These are phyloP conservation scores for Penicillium glabrum DNA, from an alignment of 2,329 filamentous ascomycete species.

Conservation along the genomic window DNA sequence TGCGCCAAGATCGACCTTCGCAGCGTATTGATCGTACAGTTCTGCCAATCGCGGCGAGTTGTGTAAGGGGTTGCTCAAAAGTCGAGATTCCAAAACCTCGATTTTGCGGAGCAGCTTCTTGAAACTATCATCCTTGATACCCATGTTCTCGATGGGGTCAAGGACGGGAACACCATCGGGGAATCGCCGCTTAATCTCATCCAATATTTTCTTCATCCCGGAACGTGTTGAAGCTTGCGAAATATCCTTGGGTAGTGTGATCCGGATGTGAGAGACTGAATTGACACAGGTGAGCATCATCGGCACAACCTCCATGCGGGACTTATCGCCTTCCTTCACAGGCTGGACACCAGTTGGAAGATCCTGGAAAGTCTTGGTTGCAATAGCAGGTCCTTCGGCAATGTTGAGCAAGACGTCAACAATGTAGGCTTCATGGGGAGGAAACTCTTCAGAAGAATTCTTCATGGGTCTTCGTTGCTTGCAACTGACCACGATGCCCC, in stretches of 20 bases:
- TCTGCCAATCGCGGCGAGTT: slow-evolving; percentile 80
- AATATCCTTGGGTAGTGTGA: slow-evolving; percentile 79
- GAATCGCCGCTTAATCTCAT: slow-evolving; percentile 82
- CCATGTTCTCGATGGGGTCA: slow-evolving; percentile 96
- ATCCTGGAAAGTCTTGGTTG: slow-evolving; percentile 61
- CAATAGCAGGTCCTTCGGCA: slow-evolving; percentile 53
- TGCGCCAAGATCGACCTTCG: slow-evolving; percentile 72
- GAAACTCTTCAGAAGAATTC: slow-evolving; percentile 64
- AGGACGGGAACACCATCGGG: slow-evolving; percentile 86
- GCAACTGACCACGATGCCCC: slow-evolving; percentile 84
- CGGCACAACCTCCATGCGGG: slow-evolving; percentile 78
- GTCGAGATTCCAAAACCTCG: slow-evolving; percentile 87
- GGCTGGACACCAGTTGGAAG: slow-evolving; percentile 64
- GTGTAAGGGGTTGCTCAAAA: slow-evolving; percentile 87
- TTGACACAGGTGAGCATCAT: slow-evolving; percentile 84
- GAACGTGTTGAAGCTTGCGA: slow-evolving; percentile 68
- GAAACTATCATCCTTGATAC: slow-evolving; percentile 87
- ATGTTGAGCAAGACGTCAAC: slow-evolving; percentile 76
- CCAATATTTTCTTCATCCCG: slow-evolving; percentile 64
- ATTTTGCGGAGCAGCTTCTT: slow-evolving; percentile 92
- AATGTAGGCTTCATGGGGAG: slow-evolving; percentile 74
- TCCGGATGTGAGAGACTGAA: slow-evolving; percentile 76
- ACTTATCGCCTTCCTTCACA: slow-evolving; percentile 61
- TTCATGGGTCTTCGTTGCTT: slow-evolving; percentile 65
- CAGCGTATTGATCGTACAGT: slow-evolving; percentile 82